Evolutionary conservation across 768 basidiomycete genomes (phyloP).

Genomic region (Kwoniella sp.): DNA sequence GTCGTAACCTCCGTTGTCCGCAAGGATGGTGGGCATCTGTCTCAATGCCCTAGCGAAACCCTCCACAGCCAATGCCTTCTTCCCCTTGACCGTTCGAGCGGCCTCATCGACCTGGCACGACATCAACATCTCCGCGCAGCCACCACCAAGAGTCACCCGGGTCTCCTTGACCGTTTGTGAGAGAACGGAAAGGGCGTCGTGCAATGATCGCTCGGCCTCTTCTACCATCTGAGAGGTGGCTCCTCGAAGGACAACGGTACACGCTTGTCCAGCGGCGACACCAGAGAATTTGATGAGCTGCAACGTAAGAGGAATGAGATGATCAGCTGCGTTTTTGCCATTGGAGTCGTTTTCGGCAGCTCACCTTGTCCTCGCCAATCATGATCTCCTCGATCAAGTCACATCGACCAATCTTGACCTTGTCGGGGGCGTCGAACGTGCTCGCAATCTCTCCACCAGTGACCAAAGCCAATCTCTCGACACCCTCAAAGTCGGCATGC

Average conservation of each 20-base stretch:
- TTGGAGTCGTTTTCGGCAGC: too few species aligned
- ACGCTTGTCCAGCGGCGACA: conserved; percentile 94
- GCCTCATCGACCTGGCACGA: conserved; percentile 88
- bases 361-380: conserved; percentile 97
- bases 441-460: conserved; percentile 97
- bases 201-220: conserved; percentile 95
- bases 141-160: conserved; percentile 88
- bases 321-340: too few species aligned
- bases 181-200: conserved; percentile 94
- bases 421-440: conserved; percentile 89
- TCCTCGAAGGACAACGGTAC: conserved; percentile 95
- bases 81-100: conserved; percentile 80
- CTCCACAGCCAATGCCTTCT: conserved; percentile 94
- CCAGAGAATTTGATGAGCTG: conserved; percentile 99
- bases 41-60: conserved; percentile 84
- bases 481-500: conserved; percentile 98
- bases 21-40: conserved; percentile 90
- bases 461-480: conserved; percentile 90
- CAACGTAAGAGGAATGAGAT: neutral
- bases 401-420: conserved; percentile 88
- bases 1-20: conserved; percentile 97
- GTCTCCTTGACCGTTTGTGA: conserved; percentile 99
- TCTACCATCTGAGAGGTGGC: conserved; percentile 99
- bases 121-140: conserved; percentile 99
- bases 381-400: conserved; percentile 98